A percentile compares a stretch with the other conserved stretches of the same genome.
Evolutionary conservation across 169 alveolate genomes (phyloP).

Genomic region (Plasmodium malariae): DNA sequence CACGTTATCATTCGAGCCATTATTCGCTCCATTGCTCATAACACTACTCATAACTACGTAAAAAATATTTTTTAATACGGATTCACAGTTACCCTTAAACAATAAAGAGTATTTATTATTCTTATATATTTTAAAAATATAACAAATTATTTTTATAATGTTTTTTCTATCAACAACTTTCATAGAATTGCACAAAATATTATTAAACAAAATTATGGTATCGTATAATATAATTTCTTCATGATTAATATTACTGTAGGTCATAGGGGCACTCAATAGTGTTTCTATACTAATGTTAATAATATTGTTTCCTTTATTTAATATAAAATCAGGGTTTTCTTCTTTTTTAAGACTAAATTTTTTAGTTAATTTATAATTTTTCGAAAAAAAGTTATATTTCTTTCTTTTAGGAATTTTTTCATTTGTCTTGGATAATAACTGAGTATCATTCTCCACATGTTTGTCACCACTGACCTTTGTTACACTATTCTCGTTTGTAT

Average conservation of each 20-base stretch:
- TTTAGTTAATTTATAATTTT: conserved; percentile 36
- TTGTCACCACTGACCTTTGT: conserved; percentile 23
- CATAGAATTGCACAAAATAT: conserved; percentile 41
- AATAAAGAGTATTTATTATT: conserved; percentile 60
- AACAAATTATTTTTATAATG: conserved; percentile 71
- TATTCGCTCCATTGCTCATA: not conserved
- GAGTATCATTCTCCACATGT: conserved; percentile 12
- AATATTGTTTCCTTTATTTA: conserved; percentile 73
- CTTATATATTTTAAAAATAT: conserved; percentile 73
- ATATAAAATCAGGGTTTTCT: conserved; percentile 29
- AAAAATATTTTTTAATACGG: conserved; percentile 39
- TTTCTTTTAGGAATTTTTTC: conserved; percentile 66
- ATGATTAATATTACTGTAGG: conserved; percentile 44
- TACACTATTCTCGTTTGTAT: conserved; percentile 5
- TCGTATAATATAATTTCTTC: conserved; percentile 74
- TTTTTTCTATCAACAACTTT: conserved; percentile 63
- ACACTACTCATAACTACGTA: conserved; percentile 37
- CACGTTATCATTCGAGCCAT: no score
- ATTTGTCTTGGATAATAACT: conserved; percentile 26
- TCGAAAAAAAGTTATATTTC: conserved; percentile 56
- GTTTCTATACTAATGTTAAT: conserved; percentile 76
- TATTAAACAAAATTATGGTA: conserved; percentile 56
- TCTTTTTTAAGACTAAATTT: conserved; percentile 23
- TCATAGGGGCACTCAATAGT: conserved; percentile 65
- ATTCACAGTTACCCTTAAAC: conserved; percentile 69